phyloP scores from a whole-genome alignment of 2,329 filamentous ascomycete species.

The Fusarium anguioides region DNA sequence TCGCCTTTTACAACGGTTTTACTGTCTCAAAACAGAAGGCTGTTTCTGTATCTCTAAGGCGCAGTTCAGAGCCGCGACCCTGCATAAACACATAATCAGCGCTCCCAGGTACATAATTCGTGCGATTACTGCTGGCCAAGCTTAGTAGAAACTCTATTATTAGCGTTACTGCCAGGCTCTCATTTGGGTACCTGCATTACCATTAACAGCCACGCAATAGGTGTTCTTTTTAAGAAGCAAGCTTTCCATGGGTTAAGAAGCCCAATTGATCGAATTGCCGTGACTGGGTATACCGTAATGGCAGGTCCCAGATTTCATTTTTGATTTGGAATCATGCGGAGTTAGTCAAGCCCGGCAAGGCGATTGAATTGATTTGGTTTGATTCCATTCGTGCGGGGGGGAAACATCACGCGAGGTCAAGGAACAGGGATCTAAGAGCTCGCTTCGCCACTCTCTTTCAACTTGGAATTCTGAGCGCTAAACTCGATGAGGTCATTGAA shows the following conservation, averaged over 20 bases:
- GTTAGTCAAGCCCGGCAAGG: neutral
- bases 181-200: conserved; percentile 25
- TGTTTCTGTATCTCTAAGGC: conserved; percentile 13
- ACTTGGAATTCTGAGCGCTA: conserved; percentile 7
- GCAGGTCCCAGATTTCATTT: conserved; percentile 2
- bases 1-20: neutral
- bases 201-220: neutral
- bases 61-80: conserved; percentile 9
- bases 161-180: conserved; percentile 1
- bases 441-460: conserved; percentile 13
- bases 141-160: conserved; percentile 17
- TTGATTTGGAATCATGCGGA: conserved; percentile 27
- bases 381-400: conserved; percentile 17
- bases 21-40: conserved; percentile 10
- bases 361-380: too few relatives aligned
- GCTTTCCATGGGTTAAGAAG: neutral
- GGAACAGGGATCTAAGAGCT: conserved; percentile 3
- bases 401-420: conserved; percentile 2
- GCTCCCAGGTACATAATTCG: conserved; percentile 11
- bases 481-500: neutral
- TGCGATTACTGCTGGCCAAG: neutral
- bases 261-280: neutral
- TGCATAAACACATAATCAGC: conserved; percentile 6
- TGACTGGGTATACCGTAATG: neutral
- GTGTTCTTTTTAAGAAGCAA: neutral